Percentiles rank a stretch among this genome's conserved stretches.
Evolutionary conservation across 2,329 filamentous ascomycete genomes (phyloP).

Genomic region (Fusarium abutilonis): DNA sequence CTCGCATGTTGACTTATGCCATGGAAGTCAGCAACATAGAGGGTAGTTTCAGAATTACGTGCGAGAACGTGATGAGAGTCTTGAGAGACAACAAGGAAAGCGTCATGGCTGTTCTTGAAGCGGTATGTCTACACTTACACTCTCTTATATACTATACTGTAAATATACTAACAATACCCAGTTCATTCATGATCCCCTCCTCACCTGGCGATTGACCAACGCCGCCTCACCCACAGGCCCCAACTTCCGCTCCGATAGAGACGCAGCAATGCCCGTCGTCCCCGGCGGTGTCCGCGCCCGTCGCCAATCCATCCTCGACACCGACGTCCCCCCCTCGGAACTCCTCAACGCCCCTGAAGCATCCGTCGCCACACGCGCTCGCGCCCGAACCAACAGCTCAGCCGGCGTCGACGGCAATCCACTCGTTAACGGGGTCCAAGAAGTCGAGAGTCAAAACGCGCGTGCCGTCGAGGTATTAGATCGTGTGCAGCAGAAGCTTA

Average conservation of each 20-base stretch:
- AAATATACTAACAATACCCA: slow-evolving; percentile 49
- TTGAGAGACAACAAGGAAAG: slow-evolving; percentile 97
- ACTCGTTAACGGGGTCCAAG: slow-evolving; percentile 53
- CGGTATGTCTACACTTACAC: slow-evolving; percentile 69
- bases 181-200: slow-evolving; percentile 99
- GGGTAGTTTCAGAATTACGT: slow-evolving; percentile 97
- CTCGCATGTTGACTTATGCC: slow-evolving; percentile 98
- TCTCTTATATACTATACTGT: not conserved
- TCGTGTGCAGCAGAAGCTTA: slow-evolving; percentile 94
- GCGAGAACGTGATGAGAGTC: slow-evolving; percentile 98
- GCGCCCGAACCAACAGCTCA: slow-evolving; percentile 70
- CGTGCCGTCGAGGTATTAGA: slow-evolving; percentile 90
- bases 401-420: slow-evolving; percentile 50
- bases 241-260: slow-evolving; percentile 71
- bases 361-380: slow-evolving; percentile 59
- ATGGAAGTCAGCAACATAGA: slow-evolving; percentile 99
- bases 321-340: slow-evolving; percentile 67
- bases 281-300: slow-evolving; percentile 63
- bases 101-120: slow-evolving; percentile 97
- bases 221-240: slow-evolving; percentile 71
- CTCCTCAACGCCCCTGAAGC: slow-evolving; percentile 61
- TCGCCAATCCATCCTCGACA: slow-evolving; percentile 75
- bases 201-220: slow-evolving; percentile 90
- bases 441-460: slow-evolving; percentile 88
- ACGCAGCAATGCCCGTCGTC: slow-evolving; percentile 62